These are phyloP conservation scores for Malus hybrid DNA, from an alignment of 331 rosid genomes.

Conservation along the genomic window DNA sequence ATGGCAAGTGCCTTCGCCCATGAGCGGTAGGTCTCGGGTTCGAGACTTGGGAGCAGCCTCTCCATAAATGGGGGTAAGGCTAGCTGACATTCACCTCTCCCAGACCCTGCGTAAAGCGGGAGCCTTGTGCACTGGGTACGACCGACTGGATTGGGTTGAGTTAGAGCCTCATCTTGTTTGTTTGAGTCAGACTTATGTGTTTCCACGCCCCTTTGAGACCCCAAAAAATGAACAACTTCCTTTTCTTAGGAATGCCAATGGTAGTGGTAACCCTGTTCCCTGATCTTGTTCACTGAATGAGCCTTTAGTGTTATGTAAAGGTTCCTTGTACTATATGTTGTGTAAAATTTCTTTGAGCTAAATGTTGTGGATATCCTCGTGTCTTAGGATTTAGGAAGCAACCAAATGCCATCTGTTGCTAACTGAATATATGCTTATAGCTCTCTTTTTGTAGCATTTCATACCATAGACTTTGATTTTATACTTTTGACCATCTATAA, in stretches of 20 bases:
- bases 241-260: neutral
- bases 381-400: neutral
- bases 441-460: neutral
- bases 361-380: too few relatives aligned
- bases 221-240: too few relatives aligned
- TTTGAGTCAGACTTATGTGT: neutral
- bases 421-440: neutral
- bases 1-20: too few relatives aligned
- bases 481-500: neutral
- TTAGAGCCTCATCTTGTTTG: neutral
- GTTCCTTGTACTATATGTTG: neutral
- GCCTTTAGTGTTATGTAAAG: neutral
- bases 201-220: too few relatives aligned
- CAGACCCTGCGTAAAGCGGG: too few relatives aligned
- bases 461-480: neutral
- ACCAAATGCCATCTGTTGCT: neutral
- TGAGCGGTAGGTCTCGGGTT: too few relatives aligned
- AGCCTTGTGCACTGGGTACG: too few relatives aligned
- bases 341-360: too few relatives aligned
- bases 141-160: neutral
- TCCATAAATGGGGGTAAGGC: too few relatives aligned
- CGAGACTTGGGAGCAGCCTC: too few relatives aligned
- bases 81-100: too few relatives aligned
- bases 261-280: neutral
- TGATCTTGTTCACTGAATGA: neutral